These are phyloP conservation scores for Fremontodendron californicum DNA, from an alignment of 345 rosid species.

Conservation along the genomic window DNA sequence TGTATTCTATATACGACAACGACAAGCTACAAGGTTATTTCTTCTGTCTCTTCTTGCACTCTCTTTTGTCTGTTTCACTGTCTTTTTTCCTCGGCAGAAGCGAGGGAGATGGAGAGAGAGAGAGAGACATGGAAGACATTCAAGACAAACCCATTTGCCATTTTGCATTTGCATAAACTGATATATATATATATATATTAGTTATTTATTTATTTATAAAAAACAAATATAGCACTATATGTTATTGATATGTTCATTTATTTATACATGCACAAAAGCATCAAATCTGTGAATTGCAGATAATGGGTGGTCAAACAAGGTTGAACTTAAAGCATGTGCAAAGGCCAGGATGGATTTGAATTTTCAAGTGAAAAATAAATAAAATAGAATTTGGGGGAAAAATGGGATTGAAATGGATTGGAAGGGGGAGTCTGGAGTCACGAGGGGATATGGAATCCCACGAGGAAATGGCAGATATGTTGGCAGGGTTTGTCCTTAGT, in stretches of 20 bases:
- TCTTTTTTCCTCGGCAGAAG: conserved; percentile 8
- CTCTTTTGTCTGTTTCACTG: conserved; percentile 47
- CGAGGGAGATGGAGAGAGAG: neutral
- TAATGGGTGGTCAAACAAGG: conserved; percentile 11
- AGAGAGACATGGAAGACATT: neutral
- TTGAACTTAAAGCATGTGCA: conserved; percentile 1
- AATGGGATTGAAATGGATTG: neutral
- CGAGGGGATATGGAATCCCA: conserved; percentile 37
- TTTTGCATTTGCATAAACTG: neutral
- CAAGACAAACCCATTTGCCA: neutral
- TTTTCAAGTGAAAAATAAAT: neutral
- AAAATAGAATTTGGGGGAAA: neutral
- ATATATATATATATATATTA: neutral
- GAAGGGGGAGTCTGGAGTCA: conserved; percentile 16
- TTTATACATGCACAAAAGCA: conserved; percentile 7
- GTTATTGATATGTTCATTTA: neutral
- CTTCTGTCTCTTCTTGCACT: conserved; percentile 48
- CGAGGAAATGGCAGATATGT: conserved; percentile 23
- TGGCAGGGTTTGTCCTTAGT: conserved; percentile 18
- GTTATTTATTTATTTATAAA: no score
- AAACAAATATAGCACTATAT: no score
- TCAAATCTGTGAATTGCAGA: neutral
- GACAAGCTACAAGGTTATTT: conserved; percentile 49
- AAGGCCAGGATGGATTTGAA: neutral
- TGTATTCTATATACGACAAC: conserved; percentile 31